phyloP scores from a whole-genome alignment of 768 basidiomycete species.

The Lactarius trivialis region DNA sequence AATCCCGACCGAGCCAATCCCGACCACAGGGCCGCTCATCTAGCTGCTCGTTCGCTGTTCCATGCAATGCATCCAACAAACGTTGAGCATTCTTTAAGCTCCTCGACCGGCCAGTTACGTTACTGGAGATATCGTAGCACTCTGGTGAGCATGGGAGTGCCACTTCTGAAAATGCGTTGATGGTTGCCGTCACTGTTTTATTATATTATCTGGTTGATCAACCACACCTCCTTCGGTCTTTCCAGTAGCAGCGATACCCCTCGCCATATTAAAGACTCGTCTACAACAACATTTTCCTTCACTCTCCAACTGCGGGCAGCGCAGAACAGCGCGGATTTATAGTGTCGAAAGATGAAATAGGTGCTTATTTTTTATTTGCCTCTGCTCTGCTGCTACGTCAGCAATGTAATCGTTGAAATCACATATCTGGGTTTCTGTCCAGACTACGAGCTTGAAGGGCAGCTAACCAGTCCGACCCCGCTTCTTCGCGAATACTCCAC shows the following conservation, averaged over 20 bases:
- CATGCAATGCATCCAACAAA: neutral
- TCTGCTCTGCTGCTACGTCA: neutral
- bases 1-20: slow-evolving; percentile 8
- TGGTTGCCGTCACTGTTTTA: neutral
- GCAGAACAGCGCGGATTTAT: no score
- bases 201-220: neutral
- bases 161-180: neutral
- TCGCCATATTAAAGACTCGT: neutral
- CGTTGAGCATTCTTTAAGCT: neutral
- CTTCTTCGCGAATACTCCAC: neutral
- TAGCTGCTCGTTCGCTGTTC: neutral
- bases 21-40: neutral
- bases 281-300: neutral
- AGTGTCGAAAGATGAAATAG: no score
- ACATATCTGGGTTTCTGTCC: neutral
- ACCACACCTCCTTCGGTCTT: neutral
- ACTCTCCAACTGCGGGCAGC: neutral
- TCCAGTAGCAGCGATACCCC: neutral
- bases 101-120: neutral
- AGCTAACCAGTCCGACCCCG: neutral
- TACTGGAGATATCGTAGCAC: neutral
- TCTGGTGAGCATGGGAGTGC: neutral
- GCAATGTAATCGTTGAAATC: neutral
- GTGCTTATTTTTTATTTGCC: no score
- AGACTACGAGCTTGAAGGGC: neutral